phyloP scores from a whole-genome alignment of 1,284 basidiomycete genomes.

The Trichosporon coremiiforme region DNA sequence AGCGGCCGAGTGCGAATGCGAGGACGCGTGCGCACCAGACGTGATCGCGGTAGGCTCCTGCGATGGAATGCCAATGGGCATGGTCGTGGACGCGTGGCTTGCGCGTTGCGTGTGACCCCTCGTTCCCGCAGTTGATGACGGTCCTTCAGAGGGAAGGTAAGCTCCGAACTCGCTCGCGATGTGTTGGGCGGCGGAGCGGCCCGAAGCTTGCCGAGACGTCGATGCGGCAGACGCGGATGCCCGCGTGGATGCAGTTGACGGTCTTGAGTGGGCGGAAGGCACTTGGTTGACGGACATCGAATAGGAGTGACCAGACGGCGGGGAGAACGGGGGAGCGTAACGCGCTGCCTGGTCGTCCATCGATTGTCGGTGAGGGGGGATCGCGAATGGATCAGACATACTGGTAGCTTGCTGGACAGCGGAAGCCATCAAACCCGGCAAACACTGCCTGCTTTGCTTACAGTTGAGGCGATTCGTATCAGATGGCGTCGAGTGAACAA shows the following conservation, averaged over 20 bases:
- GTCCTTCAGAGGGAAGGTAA: slow-evolving; percentile 22
- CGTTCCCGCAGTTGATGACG: slow-evolving; percentile 14
- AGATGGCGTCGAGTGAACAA: slow-evolving; percentile 7
- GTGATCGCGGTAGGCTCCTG: slow-evolving; percentile 39
- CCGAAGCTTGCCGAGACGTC: slow-evolving; percentile 23
- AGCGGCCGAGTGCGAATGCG: slow-evolving; percentile 37
- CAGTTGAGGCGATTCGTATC: neutral
- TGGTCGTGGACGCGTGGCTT: slow-evolving; percentile 33
- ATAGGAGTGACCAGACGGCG: slow-evolving; percentile 20
- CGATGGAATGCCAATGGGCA: slow-evolving; percentile 39
- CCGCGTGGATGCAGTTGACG: slow-evolving; percentile 30
- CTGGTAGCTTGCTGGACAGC: slow-evolving; percentile 27
- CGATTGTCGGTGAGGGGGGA: slow-evolving; percentile 26
- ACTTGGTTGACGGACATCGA: slow-evolving; percentile 18
- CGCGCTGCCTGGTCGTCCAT: slow-evolving; percentile 26
- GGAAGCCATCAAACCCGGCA: slow-evolving; percentile 23
- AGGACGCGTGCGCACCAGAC: slow-evolving; percentile 36
- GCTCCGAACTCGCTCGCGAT: slow-evolving; percentile 33
- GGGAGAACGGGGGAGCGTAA: slow-evolving; percentile 29
- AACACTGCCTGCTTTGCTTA: slow-evolving; percentile 1
- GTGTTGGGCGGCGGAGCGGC: slow-evolving; percentile 26
- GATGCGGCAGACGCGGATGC: slow-evolving; percentile 28
- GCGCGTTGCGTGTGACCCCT: slow-evolving; percentile 25
- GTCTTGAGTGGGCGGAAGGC: slow-evolving; percentile 24
- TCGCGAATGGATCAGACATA: slow-evolving; percentile 34